A percentile compares a stretch with the other conserved stretches of the same genome.
Evolutionary conservation across 768 basidiomycete genomes (phyloP).

Genomic region (Vishniacozyma victoriae): DNA sequence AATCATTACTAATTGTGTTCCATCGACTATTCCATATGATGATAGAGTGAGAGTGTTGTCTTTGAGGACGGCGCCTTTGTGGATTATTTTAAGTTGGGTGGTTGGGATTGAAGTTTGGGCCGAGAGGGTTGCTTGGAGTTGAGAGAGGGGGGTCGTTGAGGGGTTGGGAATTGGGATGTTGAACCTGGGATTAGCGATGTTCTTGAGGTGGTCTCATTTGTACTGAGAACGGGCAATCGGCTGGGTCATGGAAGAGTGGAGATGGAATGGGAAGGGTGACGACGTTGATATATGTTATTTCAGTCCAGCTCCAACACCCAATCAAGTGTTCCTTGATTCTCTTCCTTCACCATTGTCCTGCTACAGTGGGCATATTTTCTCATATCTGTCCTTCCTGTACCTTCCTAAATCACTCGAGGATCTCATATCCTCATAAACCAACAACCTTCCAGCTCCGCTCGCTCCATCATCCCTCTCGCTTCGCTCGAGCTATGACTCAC

Average conservation of each 20-base stretch:
- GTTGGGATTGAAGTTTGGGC: constrained; percentile 67
- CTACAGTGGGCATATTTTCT: no score
- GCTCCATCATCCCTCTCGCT: background rate
- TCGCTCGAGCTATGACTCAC: constrained; percentile 12
- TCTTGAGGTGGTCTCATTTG: no score
- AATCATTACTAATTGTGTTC: constrained; percentile 67
- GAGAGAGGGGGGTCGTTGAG: constrained; percentile 39
- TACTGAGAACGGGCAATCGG: no score
- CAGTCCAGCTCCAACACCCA: no score
- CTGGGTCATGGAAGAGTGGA: no score
- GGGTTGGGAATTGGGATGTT: constrained; percentile 46
- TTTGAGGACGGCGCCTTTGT: constrained; percentile 83
- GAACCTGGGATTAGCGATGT: constrained; percentile 20
- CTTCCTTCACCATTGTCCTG: no score
- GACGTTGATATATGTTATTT: no score
- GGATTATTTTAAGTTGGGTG: constrained; percentile 75
- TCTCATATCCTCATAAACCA: no score
- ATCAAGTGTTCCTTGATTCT: no score
- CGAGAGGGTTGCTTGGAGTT: constrained; percentile 53
- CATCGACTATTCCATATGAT: constrained; percentile 64
- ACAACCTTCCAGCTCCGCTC: background rate
- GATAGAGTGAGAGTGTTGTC: constrained; percentile 68
- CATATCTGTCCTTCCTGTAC: no score
- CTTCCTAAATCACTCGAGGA: no score
- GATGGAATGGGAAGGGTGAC: no score